Percentiles rank a stretch among this genome's conserved stretches.
Conservation (phyloP, 78 protist species). For the Chrysochromulina parva region DNA sequence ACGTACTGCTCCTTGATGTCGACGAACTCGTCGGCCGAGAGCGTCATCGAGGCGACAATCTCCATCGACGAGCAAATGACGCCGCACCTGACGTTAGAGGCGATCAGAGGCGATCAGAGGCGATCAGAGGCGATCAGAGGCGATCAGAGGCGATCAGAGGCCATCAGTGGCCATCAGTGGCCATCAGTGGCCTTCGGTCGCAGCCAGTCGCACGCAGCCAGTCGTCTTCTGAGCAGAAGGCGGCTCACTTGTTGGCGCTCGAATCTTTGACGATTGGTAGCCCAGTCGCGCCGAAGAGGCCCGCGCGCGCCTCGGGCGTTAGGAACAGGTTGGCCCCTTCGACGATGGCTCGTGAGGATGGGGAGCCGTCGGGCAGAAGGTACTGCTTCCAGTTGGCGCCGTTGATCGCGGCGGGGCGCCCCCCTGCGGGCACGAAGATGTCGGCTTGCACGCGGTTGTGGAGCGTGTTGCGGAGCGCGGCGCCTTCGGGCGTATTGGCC, state of each 20-base stretch:
- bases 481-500: neutral
- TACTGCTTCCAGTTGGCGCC: neutral
- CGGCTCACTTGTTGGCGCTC: conserved; percentile 9
- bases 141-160: no score
- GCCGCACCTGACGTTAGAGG: neutral
- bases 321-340: conserved; percentile 23
- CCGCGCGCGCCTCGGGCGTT: conserved; percentile 15
- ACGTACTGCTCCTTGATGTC: neutral
- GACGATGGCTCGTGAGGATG: neutral
- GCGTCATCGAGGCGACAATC: neutral
- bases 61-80: neutral
- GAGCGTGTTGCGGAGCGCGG: neutral
- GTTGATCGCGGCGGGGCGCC: neutral
- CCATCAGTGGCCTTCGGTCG: no score
- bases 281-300: neutral
- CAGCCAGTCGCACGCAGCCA: no score
- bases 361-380: conserved; percentile 8
- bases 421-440: neutral
- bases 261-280: conserved; percentile 1
- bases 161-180: no score
- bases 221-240: neutral
- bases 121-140: no score
- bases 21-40: neutral
- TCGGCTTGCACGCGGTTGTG: neutral
- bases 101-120: no score